Conservation (phyloP, 2,329 filamentous ascomycete genomes). For the Venturia pyrina region DNA sequence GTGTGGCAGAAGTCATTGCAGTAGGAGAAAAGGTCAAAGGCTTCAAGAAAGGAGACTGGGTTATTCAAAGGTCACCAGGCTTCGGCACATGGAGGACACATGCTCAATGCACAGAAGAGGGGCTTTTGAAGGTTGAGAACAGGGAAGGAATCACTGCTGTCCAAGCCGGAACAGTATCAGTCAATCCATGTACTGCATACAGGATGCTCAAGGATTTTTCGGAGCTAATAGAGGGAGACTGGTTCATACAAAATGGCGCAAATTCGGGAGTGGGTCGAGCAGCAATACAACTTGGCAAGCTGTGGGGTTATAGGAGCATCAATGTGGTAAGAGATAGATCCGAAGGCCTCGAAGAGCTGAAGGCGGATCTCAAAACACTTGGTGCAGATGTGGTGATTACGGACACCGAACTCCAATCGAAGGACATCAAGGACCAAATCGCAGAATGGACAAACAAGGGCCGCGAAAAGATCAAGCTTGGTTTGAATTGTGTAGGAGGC, state of each 20-base stretch:
- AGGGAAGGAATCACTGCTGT: slow-evolving; percentile 59
- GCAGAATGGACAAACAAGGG: slow-evolving; percentile 61
- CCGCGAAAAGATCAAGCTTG: slow-evolving; percentile 63
- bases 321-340: slow-evolving; percentile 74
- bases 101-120: slow-evolving; percentile 52
- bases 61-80: slow-evolving; percentile 71
- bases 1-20: slow-evolving; percentile 78
- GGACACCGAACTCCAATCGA: slow-evolving; percentile 48
- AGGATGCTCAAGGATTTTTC: slow-evolving; percentile 81
- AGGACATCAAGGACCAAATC: slow-evolving; percentile 53
- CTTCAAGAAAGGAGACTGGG: slow-evolving; percentile 77
- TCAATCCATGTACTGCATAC: slow-evolving; percentile 93
- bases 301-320: slow-evolving; percentile 86
- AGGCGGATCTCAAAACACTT: slow-evolving; percentile 48
- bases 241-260: slow-evolving; percentile 95
- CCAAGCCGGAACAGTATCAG: slow-evolving; percentile 77
- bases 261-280: slow-evolving; percentile 88
- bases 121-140: slow-evolving; percentile 60
- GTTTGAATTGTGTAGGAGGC: slow-evolving; percentile 88
- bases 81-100: slow-evolving; percentile 96
- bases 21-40: slow-evolving; percentile 52
- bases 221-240: slow-evolving; percentile 60
- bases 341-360: slow-evolving; percentile 55
- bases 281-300: slow-evolving; percentile 73
- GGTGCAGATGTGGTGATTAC: slow-evolving; percentile 56